Evolutionary conservation across 768 basidiomycete species (phyloP).

Genomic region (Strobilomyces confusus): DNA sequence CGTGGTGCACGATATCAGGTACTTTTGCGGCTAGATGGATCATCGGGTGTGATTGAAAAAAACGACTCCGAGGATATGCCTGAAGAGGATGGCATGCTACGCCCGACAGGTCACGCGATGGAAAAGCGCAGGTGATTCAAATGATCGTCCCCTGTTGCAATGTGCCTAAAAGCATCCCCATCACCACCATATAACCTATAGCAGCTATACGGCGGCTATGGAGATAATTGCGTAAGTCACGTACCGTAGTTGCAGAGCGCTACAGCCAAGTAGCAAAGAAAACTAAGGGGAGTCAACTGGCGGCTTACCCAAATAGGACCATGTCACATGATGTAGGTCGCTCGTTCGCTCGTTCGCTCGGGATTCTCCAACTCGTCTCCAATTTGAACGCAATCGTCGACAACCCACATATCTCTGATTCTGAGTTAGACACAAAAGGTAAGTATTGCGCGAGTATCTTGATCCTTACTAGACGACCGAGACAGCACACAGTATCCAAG

Average conservation of each 20-base stretch:
- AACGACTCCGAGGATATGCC: neutral
- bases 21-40: neutral
- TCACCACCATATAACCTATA: neutral
- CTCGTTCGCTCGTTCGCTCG: no score
- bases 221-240: slow-evolving; percentile 1
- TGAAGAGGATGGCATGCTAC: neutral
- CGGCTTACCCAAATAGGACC: no score
- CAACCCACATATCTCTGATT: no score
- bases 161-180: neutral
- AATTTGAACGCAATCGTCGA: no score
- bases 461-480: no score
- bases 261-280: neutral
- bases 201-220: neutral
- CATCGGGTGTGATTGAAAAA: neutral
- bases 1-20: neutral
- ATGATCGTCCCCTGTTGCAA: neutral
- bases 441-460: no score
- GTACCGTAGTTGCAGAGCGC: slow-evolving; percentile 1
- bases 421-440: no score
- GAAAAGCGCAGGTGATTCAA: neutral
- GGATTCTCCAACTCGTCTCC: no score
- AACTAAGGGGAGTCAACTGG: no score
- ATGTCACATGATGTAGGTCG: no score
- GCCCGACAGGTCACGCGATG: neutral
- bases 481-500: no score